Evolutionary conservation across 148 eudicot genomes (phyloP).

Genomic region (Nyssa sinensis): DNA sequence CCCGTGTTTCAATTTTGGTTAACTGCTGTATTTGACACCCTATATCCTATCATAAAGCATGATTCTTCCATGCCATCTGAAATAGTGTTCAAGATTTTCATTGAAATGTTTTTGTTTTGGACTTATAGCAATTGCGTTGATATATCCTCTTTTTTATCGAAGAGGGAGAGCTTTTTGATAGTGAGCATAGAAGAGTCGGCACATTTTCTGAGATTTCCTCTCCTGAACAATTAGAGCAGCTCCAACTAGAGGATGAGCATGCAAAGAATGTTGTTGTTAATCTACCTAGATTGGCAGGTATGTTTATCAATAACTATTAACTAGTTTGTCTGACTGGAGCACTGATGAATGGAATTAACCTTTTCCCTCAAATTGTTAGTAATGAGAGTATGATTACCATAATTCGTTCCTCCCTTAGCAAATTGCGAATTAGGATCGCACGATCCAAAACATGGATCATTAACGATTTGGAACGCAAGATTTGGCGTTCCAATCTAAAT

Average conservation of each 20-base stretch:
- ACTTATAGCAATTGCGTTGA: constrained; percentile 76
- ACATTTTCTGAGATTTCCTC: constrained; percentile 71
- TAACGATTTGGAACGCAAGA: too few species aligned
- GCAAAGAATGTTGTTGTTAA: constrained; percentile 59
- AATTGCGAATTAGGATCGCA: too few species aligned
- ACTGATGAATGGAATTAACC: background rate
- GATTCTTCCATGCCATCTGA: constrained; percentile 1
- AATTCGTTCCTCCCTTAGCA: too few species aligned
- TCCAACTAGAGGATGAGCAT: constrained; percentile 42
- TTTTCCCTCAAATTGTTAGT: background rate
- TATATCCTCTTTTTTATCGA: constrained; percentile 71
- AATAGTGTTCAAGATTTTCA: background rate
- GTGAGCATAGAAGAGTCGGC: constrained; percentile 58
- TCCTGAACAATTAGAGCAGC: constrained; percentile 60
- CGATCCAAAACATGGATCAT: too few species aligned
- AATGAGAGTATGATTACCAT: background rate
- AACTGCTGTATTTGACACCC: background rate
- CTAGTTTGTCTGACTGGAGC: background rate
- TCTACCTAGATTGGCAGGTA: constrained; percentile 95
- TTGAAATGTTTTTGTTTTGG: constrained; percentile 11
- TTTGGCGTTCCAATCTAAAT: too few species aligned
- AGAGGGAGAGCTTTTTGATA: constrained; percentile 53
- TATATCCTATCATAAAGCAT: constrained; percentile 10
- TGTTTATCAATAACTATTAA: background rate
- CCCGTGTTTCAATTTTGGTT: background rate